phyloP scores from a whole-genome alignment of 2,329 filamentous ascomycete species.

The Thielaviopsis punctulata region DNA sequence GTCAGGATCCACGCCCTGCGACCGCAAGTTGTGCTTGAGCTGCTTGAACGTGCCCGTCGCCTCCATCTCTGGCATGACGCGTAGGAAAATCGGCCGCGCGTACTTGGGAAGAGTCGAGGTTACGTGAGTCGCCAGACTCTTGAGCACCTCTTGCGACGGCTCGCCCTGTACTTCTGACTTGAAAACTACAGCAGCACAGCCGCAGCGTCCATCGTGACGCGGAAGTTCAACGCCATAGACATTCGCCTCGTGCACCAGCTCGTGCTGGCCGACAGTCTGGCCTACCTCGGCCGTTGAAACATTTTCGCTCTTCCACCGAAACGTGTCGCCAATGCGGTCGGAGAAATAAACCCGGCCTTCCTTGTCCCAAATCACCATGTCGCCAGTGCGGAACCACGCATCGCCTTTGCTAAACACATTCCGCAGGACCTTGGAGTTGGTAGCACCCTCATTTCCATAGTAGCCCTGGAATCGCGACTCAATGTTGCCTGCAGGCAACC shows the following conservation, averaged over 20 bases:
- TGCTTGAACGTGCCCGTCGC: slow-evolving; percentile 79
- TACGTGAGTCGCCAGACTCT: slow-evolving; percentile 44
- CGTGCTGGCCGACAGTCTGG: slow-evolving; percentile 52
- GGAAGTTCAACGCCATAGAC: slow-evolving; percentile 72
- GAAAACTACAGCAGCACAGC: slow-evolving; percentile 56
- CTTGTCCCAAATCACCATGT: slow-evolving; percentile 52
- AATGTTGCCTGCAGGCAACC: slow-evolving; percentile 48
- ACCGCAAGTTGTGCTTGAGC: slow-evolving; percentile 58
- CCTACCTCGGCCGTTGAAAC: slow-evolving; percentile 69
- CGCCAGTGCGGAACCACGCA: slow-evolving; percentile 71
- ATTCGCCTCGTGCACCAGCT: slow-evolving; percentile 57
- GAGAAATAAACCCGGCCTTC: slow-evolving; percentile 65
- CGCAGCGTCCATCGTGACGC: slow-evolving; percentile 66
- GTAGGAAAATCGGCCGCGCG: slow-evolving; percentile 61
- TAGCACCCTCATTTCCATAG: slow-evolving; percentile 55
- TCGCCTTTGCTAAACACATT: slow-evolving; percentile 61
- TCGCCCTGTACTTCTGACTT: slow-evolving; percentile 25
- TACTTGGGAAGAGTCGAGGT: slow-evolving; percentile 47
- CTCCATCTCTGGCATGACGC: slow-evolving; percentile 43
- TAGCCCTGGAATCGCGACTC: slow-evolving; percentile 62
- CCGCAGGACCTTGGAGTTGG: slow-evolving; percentile 54
- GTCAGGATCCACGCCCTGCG: slow-evolving; percentile 53
- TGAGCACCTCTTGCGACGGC: slow-evolving; percentile 29
- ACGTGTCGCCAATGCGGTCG: slow-evolving; percentile 65
- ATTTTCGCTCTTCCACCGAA: slow-evolving; percentile 70